Evolutionary conservation across 1,139 yeast species (phyloP).

Genomic region (Kodamaea sp.): DNA sequence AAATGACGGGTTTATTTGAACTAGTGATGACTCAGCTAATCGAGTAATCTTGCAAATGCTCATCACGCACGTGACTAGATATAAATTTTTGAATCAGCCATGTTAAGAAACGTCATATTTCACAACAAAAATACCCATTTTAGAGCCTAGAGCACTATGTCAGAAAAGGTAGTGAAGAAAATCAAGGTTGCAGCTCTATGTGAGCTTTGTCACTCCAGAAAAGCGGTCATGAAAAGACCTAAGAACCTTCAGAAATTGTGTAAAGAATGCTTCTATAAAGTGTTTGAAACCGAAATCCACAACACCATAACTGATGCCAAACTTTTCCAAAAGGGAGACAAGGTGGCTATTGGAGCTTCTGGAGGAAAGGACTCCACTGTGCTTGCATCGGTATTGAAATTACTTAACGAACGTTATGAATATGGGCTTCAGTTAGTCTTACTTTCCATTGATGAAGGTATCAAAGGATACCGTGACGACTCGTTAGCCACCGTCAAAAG

Average conservation of each 20-base stretch:
- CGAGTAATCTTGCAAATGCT: too few relatives aligned
- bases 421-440: slow-evolving; percentile 84
- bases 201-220: slow-evolving; percentile 81
- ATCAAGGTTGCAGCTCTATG: slow-evolving; percentile 57
- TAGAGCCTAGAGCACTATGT: slow-evolving; percentile 1
- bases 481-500: slow-evolving; percentile 95
- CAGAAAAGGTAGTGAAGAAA: slow-evolving; percentile 18
- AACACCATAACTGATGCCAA: slow-evolving; percentile 74
- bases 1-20: too few relatives aligned
- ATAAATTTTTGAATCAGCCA: slow-evolving; percentile 7
- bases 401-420: slow-evolving; percentile 81
- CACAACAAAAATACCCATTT: too few relatives aligned
- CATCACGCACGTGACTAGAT: slow-evolving; percentile 4
- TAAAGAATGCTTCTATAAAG: slow-evolving; percentile 83
- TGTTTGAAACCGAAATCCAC: slow-evolving; percentile 95
- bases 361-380: slow-evolving; percentile 99
- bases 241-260: slow-evolving; percentile 91
- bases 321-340: slow-evolving; percentile 78
- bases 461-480: slow-evolving; percentile 95
- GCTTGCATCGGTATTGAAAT: slow-evolving; percentile 81
- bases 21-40: too few relatives aligned
- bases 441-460: slow-evolving; percentile 93
- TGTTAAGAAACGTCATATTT: too few relatives aligned
- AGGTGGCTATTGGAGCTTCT: slow-evolving; percentile 95
- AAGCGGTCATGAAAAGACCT: slow-evolving; percentile 89